These are phyloP conservation scores for Cyberlindnera euphorbiiphila DNA, from an alignment of 805 yeast species.

Conservation along the genomic window DNA sequence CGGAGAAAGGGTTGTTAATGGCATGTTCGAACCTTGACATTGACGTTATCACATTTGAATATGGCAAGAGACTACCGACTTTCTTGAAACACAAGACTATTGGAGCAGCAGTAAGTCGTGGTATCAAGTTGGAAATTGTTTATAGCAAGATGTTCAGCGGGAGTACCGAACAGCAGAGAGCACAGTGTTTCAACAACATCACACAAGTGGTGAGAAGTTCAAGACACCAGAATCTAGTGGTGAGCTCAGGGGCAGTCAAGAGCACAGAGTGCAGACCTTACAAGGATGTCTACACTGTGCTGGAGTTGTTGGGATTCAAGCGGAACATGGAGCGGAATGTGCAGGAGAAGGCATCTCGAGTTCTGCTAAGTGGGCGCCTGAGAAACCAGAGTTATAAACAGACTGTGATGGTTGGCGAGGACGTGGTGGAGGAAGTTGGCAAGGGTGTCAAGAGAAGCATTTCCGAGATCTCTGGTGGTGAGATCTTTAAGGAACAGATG, in stretches of 20 bases:
- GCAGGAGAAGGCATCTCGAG: conserved; percentile 53
- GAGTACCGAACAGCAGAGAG: conserved; percentile 35
- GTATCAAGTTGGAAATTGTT: conserved; percentile 75
- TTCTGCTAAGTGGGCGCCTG: conserved; percentile 68
- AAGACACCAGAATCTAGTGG: conserved; percentile 71
- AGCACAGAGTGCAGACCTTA: conserved; percentile 61
- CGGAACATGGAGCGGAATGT: conserved; percentile 52
- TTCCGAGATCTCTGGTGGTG: conserved; percentile 20
- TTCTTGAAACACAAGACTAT: conserved; percentile 80
- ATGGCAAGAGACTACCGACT: conserved; percentile 62
- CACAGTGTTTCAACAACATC: conserved; percentile 66
- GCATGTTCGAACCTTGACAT: conserved; percentile 75
- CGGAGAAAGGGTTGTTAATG: conserved; percentile 74
- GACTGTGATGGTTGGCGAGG: conserved; percentile 54
- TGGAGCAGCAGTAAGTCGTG: conserved; percentile 79
- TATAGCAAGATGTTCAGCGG: conserved; percentile 53
- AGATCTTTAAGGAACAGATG: conserved; percentile 24
- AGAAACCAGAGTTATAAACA: conserved; percentile 77
- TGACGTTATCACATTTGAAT: conserved; percentile 74
- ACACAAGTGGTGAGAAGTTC: conserved; percentile 77
- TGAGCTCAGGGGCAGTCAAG: conserved; percentile 68
- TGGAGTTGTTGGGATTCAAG: conserved; percentile 68
- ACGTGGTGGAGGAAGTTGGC: conserved; percentile 28
- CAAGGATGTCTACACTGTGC: conserved; percentile 62
- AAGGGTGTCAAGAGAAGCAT: conserved; percentile 22